phyloP scores from a whole-genome alignment of 495 filamentous ascomycete species.

The Trichoderma parareesei region DNA sequence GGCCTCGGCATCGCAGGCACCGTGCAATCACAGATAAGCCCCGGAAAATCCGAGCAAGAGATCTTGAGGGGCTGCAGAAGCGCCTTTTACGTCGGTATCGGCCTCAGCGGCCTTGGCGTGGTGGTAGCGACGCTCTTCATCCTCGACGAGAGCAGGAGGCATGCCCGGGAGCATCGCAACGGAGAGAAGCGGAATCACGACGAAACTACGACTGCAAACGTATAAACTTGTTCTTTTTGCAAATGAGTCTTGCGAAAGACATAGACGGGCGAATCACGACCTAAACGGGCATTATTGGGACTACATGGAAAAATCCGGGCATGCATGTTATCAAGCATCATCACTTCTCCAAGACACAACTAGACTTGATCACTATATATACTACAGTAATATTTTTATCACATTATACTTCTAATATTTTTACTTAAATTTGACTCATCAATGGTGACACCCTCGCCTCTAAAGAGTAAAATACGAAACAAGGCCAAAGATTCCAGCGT shows the following conservation, averaged over 20 bases:
- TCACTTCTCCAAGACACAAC: too few species aligned
- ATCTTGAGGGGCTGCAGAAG: constrained; percentile 46
- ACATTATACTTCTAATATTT: too few species aligned
- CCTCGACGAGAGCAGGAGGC: constrained; percentile 4
- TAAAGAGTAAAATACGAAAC: not conserved
- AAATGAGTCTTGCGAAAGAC: not conserved
- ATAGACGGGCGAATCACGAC: too few species aligned
- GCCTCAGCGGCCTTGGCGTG: constrained; percentile 40
- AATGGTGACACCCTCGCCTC: not conserved
- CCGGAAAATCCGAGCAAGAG: constrained; percentile 21
- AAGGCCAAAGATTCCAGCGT: not conserved
- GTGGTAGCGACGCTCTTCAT: constrained; percentile 21
- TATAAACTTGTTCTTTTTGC: not conserved
- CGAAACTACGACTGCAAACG: not conserved
- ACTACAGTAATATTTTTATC: too few species aligned
- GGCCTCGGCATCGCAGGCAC: constrained; percentile 41
- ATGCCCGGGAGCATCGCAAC: not conserved
- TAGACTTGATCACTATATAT: too few species aligned
- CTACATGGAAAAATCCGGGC: too few species aligned
- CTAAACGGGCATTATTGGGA: too few species aligned
- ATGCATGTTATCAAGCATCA: too few species aligned
- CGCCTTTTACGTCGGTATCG: constrained; percentile 51
- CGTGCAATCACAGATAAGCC: constrained; percentile 21
- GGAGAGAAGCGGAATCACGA: not conserved
- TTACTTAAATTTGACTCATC: not conserved